Conservation (phyloP, 177 flowering plant genomes). For the Vitis hybrid region DNA sequence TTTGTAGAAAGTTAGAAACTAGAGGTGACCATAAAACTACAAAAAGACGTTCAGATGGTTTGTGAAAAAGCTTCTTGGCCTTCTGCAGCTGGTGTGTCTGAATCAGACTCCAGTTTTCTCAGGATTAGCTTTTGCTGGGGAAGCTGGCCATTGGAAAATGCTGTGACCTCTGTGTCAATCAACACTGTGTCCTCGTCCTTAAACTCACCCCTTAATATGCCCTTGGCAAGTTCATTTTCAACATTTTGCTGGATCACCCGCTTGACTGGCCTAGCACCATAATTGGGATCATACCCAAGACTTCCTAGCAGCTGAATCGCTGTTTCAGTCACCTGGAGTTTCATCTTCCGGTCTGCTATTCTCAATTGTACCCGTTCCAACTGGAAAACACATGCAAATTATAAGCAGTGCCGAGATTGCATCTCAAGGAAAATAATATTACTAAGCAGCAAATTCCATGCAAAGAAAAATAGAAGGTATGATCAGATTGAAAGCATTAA, state of each 20-base stretch:
- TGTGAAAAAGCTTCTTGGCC: constrained; percentile 40
- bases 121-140: constrained; percentile 87
- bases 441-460: not conserved
- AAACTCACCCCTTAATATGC: constrained; percentile 89
- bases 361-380: constrained; percentile 87
- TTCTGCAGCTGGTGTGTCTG: constrained; percentile 31
- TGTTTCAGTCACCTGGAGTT: constrained; percentile 66
- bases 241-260: constrained; percentile 89
- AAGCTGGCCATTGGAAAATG: constrained; percentile 79
- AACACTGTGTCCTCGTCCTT: constrained; percentile 77
- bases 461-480: no score
- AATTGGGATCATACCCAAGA: constrained; percentile 94
- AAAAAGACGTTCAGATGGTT: constrained; percentile 13
- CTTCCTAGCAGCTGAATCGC: constrained; percentile 77
- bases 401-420: not conserved
- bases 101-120: constrained; percentile 38
- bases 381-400: constrained; percentile 35
- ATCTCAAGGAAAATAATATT: not conserved
- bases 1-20: no score
- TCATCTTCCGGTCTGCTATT: constrained; percentile 79
- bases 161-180: constrained; percentile 81
- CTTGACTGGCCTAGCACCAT: constrained; percentile 97
- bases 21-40: not conserved
- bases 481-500: no score
- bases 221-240: constrained; percentile 93